Evolutionary conservation across 805 yeast species (phyloP).

Genomic region (Metschnikowia anglica): DNA sequence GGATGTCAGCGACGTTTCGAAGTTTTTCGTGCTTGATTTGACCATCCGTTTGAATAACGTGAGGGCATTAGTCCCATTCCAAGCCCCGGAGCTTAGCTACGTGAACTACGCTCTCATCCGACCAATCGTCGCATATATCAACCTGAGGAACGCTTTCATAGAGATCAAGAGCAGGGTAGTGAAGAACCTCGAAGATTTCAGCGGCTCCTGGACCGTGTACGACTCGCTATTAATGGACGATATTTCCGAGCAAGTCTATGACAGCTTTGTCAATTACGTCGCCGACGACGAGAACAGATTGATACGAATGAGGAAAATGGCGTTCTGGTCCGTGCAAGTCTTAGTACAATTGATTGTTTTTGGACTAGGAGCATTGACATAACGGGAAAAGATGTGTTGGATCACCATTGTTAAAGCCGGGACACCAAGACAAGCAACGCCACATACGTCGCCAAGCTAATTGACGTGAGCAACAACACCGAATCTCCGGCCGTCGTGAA

Average conservation of each 20-base stretch:
- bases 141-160: conserved; percentile 83
- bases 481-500: conserved; percentile 62
- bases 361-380: conserved; percentile 65
- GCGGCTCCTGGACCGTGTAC: conserved; percentile 95
- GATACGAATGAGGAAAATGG: conserved; percentile 74
- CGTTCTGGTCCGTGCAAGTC: conserved; percentile 89
- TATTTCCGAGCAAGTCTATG: conserved; percentile 82
- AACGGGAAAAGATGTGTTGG: not conserved
- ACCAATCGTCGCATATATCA: conserved; percentile 94
- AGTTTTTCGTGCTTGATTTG: conserved; percentile 74
- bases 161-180: conserved; percentile 82
- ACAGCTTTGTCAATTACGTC: conserved; percentile 84
- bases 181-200: conserved; percentile 78
- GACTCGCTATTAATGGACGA: conserved; percentile 92
- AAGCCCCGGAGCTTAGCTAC: conserved; percentile 84
- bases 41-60: conserved; percentile 80
- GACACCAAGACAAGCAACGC: conserved; percentile 51
- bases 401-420: conserved; percentile 30
- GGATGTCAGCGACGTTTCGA: conserved; percentile 39
- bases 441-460: conserved; percentile 53
- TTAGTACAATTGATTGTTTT: conserved; percentile 77
- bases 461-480: conserved; percentile 49
- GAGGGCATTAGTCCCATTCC: conserved; percentile 84
- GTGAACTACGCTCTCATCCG: conserved; percentile 87
- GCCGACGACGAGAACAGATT: conserved; percentile 80